Percentiles rank a stretch among this genome's conserved stretches.
phyloP scores from a whole-genome alignment of 2,329 filamentous ascomycete species.

The Fusarium liriodendri region DNA sequence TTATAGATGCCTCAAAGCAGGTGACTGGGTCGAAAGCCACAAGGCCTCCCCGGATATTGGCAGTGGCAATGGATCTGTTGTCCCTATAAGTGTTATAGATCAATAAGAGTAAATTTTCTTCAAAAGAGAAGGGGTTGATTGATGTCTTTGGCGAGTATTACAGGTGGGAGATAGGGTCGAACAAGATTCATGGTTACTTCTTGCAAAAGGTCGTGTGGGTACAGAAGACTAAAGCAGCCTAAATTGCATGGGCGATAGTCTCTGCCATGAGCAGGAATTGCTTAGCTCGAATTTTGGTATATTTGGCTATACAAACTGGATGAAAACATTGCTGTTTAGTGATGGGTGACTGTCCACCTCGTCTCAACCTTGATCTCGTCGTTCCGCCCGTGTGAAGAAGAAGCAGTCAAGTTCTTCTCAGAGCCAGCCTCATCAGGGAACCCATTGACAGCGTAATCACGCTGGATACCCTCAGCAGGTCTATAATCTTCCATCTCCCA shows the following conservation, averaged over 20 bases:
- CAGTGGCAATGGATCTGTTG: too few relatives aligned
- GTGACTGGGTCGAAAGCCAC: too few relatives aligned
- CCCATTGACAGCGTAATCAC: slow-evolving; percentile 19
- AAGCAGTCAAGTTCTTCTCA: slow-evolving; percentile 39
- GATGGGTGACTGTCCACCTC: slow-evolving; percentile 37
- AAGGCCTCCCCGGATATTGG: too few relatives aligned
- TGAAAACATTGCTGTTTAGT: background rate
- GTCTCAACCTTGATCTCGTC: slow-evolving; percentile 41
- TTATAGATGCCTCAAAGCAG: too few relatives aligned
- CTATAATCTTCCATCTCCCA: slow-evolving; percentile 44
- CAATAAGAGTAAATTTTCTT: too few relatives aligned
- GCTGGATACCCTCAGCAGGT: slow-evolving; percentile 19
- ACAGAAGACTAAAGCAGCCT: background rate
- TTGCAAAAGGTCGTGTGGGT: slow-evolving; percentile 1
- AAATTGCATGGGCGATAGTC: background rate
- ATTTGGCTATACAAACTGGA: background rate
- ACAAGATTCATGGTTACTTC: slow-evolving; percentile 6
- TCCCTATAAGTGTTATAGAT: too few relatives aligned
- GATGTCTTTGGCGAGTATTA: too few relatives aligned
- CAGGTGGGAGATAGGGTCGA: too few relatives aligned
- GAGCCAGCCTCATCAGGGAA: slow-evolving; percentile 38
- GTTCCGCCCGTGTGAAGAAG: slow-evolving; percentile 8
- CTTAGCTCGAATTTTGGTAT: background rate
- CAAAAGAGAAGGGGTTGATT: too few relatives aligned
- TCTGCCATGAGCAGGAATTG: background rate